These are phyloP conservation scores for Penicillium rolfsii DNA, from an alignment of 2,329 filamentous ascomycete species.

Conservation along the genomic window DNA sequence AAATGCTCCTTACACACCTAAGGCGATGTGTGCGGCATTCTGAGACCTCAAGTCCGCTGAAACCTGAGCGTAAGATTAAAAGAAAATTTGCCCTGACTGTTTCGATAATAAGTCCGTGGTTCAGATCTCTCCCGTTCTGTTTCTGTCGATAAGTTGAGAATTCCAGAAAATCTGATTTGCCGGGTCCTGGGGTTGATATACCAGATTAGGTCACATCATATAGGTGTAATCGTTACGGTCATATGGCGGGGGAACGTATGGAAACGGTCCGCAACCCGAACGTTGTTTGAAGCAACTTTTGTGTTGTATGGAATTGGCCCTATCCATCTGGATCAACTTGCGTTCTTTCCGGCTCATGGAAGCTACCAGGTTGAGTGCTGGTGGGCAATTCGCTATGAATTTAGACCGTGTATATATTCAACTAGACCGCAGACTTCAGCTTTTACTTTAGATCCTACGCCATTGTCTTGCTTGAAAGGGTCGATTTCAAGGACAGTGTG, in stretches of 20 bases:
- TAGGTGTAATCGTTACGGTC: background rate
- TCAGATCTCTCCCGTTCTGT: too few relatives aligned
- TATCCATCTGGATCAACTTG: background rate
- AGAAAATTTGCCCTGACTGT: background rate
- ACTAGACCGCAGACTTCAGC: too few relatives aligned
- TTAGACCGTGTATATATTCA: too few relatives aligned
- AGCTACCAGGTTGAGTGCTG: too few relatives aligned
- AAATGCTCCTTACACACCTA: slow-evolving; percentile 63
- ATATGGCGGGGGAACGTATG: background rate
- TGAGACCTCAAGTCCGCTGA: slow-evolving; percentile 1
- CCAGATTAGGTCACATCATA: background rate
- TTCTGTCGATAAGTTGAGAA: background rate
- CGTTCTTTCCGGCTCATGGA: background rate
- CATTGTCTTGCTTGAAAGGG: background rate
- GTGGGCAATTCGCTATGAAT: too few relatives aligned
- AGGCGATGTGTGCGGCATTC: slow-evolving; percentile 70
- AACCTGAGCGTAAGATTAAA: background rate
- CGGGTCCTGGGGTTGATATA: background rate
- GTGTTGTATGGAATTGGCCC: background rate
- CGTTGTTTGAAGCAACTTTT: background rate
- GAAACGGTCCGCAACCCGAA: background rate
- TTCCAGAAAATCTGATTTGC: background rate
- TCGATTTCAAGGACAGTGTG: background rate
- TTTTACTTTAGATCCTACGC: too few relatives aligned
- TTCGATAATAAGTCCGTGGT: background rate